Evolutionary conservation across 495 filamentous ascomycete genomes (phyloP).

Genomic region (Glarea lozoyensis): DNA sequence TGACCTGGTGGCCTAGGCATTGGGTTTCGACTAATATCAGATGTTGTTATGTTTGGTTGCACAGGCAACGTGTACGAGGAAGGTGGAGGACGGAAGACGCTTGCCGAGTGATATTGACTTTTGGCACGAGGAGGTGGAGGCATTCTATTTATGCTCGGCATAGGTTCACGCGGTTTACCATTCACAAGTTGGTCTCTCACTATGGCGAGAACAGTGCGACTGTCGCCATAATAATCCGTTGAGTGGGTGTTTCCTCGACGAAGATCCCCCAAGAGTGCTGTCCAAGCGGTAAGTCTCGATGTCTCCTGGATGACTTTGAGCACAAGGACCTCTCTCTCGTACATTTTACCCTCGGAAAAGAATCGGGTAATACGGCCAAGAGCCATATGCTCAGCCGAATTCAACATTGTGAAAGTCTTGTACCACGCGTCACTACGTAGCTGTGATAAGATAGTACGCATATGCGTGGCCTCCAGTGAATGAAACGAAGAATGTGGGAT

Average conservation of each 20-base stretch:
- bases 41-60: too few species aligned
- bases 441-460: slow-evolving; percentile 42
- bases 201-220: slow-evolving; percentile 13
- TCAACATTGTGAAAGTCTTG: slow-evolving; percentile 12
- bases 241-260: background rate
- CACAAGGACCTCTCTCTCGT: slow-evolving; percentile 14
- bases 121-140: background rate
- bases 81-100: too few species aligned
- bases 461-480: slow-evolving; percentile 39
- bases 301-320: slow-evolving; percentile 14
- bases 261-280: slow-evolving; percentile 2
- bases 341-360: background rate
- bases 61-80: too few species aligned
- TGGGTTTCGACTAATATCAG: too few species aligned
- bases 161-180: slow-evolving; percentile 14
- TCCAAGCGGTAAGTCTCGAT: slow-evolving; percentile 7
- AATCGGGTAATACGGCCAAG: slow-evolving; percentile 6
- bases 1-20: too few species aligned
- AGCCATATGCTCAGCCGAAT: background rate
- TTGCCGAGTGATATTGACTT: background rate
- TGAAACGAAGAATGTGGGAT: slow-evolving; percentile 19
- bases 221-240: background rate
- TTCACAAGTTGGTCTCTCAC: slow-evolving; percentile 9
- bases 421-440: slow-evolving; percentile 14
- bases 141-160: too few species aligned